Percentiles rank a stretch among this genome's conserved stretches.
These are phyloP conservation scores for Penicillium verrucosum DNA, from an alignment of 2,329 filamentous ascomycete species.

Conservation along the genomic window DNA sequence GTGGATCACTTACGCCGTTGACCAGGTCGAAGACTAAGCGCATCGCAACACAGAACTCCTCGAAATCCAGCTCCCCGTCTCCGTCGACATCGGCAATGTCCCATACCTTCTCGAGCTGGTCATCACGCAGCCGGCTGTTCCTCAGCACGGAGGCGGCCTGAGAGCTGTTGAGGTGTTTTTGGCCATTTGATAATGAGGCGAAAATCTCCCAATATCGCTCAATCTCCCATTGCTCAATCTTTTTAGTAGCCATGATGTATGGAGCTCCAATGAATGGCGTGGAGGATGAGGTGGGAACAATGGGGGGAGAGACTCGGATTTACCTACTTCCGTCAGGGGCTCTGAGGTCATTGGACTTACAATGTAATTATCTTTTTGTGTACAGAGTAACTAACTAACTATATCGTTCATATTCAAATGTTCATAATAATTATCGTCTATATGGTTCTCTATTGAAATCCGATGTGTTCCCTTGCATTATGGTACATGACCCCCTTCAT, in stretches of 20 bases:
- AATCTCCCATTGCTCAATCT: slow-evolving; percentile 71
- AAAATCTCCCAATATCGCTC: slow-evolving; percentile 81
- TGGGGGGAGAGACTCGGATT: slow-evolving; percentile 14
- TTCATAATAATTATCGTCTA: background rate
- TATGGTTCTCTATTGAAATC: background rate
- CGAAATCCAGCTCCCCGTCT: slow-evolving; percentile 96
- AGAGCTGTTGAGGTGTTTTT: slow-evolving; percentile 63
- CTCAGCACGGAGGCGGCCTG: slow-evolving; percentile 70
- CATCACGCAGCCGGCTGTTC: slow-evolving; percentile 68
- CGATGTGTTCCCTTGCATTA: background rate
- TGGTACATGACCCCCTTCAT: background rate
- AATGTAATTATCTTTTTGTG: background rate
- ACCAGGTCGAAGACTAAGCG: slow-evolving; percentile 94
- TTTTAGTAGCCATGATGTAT: slow-evolving; percentile 39
- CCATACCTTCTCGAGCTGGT: slow-evolving; percentile 96
- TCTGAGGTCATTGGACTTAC: slow-evolving; percentile 21
- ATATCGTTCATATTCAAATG: background rate
- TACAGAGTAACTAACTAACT: no score
- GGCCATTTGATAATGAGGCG: slow-evolving; percentile 62
- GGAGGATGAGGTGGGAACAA: slow-evolving; percentile 12
- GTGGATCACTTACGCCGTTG: slow-evolving; percentile 69
- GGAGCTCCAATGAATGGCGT: slow-evolving; percentile 6
- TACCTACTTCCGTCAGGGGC: slow-evolving; percentile 29
- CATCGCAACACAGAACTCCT: slow-evolving; percentile 99
- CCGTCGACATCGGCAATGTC: slow-evolving; percentile 96